These are phyloP conservation scores for Sclerotiophoma versabilis DNA, from an alignment of 2,329 filamentous ascomycete species.

Conservation along the genomic window DNA sequence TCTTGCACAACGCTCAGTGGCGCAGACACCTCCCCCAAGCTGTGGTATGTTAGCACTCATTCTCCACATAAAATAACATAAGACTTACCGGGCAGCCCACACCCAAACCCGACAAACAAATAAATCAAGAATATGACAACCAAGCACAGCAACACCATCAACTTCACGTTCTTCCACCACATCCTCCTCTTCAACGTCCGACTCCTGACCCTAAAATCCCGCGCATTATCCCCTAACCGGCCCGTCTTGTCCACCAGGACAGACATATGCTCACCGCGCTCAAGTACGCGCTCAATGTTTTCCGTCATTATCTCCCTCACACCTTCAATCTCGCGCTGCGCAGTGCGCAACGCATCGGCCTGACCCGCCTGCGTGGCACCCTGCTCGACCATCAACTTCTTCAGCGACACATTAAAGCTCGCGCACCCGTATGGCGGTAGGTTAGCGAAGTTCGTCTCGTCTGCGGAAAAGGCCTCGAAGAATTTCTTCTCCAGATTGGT, in stretches of 20 bases:
- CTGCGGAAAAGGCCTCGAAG: slow-evolving; percentile 71
- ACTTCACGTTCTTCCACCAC: slow-evolving; percentile 99
- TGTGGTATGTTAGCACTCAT: slow-evolving; percentile 29
- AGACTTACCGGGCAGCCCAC: slow-evolving; percentile 66
- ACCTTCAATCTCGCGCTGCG: slow-evolving; percentile 89
- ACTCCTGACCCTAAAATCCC: slow-evolving; percentile 89
- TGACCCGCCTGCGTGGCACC: slow-evolving; percentile 75
- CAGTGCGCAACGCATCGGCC: slow-evolving; percentile 82
- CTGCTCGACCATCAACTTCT: slow-evolving; percentile 80
- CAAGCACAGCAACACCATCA: slow-evolving; percentile 81
- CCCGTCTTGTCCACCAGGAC: slow-evolving; percentile 97
- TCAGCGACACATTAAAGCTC: slow-evolving; percentile 82
- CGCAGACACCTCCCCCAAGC: slow-evolving; percentile 49
- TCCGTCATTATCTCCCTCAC: slow-evolving; percentile 93
- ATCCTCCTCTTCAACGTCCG: slow-evolving; percentile 87
- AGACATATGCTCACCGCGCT: slow-evolving; percentile 89
- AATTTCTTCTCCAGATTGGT: slow-evolving; percentile 91
- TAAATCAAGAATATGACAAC: slow-evolving; percentile 77
- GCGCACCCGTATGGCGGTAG: slow-evolving; percentile 91
- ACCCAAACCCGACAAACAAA: slow-evolving; percentile 74
- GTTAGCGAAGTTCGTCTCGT: slow-evolving; percentile 73
- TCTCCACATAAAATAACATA: background rate
- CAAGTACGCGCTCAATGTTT: slow-evolving; percentile 89
- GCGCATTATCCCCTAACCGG: slow-evolving; percentile 82
- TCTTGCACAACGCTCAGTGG: slow-evolving; percentile 15